phyloP scores from a whole-genome alignment of 139 green algal species.

The Eudorina sp. region DNA sequence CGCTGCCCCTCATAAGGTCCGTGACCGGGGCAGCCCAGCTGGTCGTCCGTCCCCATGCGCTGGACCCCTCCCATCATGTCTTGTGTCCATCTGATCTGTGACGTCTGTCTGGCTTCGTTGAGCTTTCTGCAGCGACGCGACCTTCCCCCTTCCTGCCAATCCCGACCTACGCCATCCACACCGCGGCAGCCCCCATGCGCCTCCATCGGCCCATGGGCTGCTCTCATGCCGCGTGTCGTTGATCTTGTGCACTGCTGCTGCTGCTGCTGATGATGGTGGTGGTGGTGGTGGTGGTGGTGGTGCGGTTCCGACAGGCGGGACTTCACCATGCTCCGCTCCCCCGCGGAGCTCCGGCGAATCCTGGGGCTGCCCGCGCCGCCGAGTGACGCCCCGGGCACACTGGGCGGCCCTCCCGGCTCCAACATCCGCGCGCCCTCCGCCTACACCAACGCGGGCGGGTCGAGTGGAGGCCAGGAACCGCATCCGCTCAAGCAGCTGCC shows the following conservation, averaged over 20 bases:
- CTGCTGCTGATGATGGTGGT: no score
- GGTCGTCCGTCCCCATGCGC: neutral
- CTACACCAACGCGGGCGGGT: slow-evolving; percentile 24
- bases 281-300: no score
- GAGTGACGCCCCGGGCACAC: neutral
- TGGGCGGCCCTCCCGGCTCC: slow-evolving; percentile 26
- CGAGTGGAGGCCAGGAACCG: neutral
- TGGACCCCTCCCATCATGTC: neutral
- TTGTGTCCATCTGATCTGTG: no score
- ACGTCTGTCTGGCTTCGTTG: no score
- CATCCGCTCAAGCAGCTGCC: slow-evolving; percentile 61
- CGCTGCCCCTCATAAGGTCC: slow-evolving; percentile 33
- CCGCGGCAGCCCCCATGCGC: neutral
- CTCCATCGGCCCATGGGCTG: neutral
- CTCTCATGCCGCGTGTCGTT: no score
- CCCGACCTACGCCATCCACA: neutral
- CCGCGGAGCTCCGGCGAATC: slow-evolving; percentile 7
- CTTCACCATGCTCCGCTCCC: neutral
- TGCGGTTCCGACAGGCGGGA: slow-evolving; percentile 13
- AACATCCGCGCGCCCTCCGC: slow-evolving; percentile 11
- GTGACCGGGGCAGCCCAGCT: neutral
- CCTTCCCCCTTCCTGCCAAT: neutral
- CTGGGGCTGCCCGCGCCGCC: slow-evolving; percentile 4
- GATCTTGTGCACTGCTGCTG: no score
- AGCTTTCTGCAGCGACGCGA: neutral